Evolutionary conservation across 2,329 filamentous ascomycete genomes (phyloP), one percentile per base, ranked within the genome.

Genomic region (Alternaria rosae): DNA sequence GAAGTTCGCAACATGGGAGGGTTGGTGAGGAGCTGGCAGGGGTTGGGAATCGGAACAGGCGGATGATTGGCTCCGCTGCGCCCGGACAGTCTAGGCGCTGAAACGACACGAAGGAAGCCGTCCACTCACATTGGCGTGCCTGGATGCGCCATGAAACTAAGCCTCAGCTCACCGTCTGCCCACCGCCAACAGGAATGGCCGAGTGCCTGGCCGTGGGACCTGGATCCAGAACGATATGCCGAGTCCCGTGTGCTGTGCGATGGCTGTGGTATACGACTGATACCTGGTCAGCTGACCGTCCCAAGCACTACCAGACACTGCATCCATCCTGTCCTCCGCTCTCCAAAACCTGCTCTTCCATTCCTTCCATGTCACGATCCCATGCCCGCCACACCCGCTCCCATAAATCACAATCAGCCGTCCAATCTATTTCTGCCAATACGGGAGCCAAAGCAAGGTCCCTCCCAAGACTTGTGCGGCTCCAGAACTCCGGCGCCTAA

Each of bases 101-200:
- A 72, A 72, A 72, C 67, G 55, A 55, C 52, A 47, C 62, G 53
- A 57, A 23, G 61, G 47, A 55, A 44, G 62, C 54, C 28, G 63
- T 61, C 70, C 69, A 74, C 63, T 70, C 67, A 70, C 43, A 47
- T 30, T 52, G 64, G 50, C 56, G 69, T 71, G 66, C 67, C 71
- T 73, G 71, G 59, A 66, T 59, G 62, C 59, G 64, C 67, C 65
- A 67, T 74, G 71, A 73, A 73, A 75, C 72, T 58, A 59, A 41
- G 47, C 54, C 57, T 61, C 52, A 43, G 57, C 61, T 35, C 54
- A 48, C 58, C 54, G 54, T 50, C 58, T 51, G 42, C 25, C 42
- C 41, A 54, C 50, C 42, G 51, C 21, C 52, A 54, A 55, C 60
- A 47, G 54, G 54, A 53, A 32, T 53, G 54, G 42, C 54, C 54